These are phyloP conservation scores for Phascolomyces articulosus DNA, from an alignment of 371 early-diverging fungal genomes.

Conservation along the genomic window DNA sequence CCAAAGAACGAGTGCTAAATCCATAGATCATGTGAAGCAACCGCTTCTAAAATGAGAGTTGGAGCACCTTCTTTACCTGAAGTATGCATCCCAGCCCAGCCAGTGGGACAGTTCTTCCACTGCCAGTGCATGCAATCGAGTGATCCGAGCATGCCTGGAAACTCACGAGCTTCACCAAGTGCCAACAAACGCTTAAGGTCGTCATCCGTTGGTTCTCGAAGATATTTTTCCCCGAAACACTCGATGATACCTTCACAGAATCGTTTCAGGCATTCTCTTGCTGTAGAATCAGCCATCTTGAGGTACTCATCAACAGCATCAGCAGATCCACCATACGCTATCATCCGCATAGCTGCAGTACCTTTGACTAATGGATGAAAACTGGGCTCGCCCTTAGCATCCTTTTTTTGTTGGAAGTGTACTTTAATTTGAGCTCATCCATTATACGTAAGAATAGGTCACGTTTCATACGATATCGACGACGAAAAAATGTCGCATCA, in stretches of 20 bases:
- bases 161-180: not conserved
- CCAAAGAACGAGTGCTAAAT: constrained; percentile 2
- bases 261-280: not conserved
- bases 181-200: not conserved
- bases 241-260: not conserved
- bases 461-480: not conserved
- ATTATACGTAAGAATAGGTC: not conserved
- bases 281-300: not conserved
- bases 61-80: not conserved
- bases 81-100: not conserved
- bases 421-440: not conserved
- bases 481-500: not conserved
- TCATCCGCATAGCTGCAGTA: not conserved
- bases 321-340: not conserved
- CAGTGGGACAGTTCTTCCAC: not conserved
- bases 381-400: not conserved
- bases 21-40: not conserved
- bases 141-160: not conserved
- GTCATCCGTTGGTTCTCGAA: not conserved
- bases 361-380: not conserved
- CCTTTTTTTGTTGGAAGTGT: not conserved
- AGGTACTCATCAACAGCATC: constrained; percentile 3
- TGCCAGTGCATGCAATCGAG: constrained; percentile 2
- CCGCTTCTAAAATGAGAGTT: not conserved
- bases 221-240: not conserved